Percentiles rank a stretch among this genome's conserved stretches.
These are phyloP conservation scores for Pichia sp. DNA, from an alignment of 1,139 yeast genomes.

Conservation along the genomic window DNA sequence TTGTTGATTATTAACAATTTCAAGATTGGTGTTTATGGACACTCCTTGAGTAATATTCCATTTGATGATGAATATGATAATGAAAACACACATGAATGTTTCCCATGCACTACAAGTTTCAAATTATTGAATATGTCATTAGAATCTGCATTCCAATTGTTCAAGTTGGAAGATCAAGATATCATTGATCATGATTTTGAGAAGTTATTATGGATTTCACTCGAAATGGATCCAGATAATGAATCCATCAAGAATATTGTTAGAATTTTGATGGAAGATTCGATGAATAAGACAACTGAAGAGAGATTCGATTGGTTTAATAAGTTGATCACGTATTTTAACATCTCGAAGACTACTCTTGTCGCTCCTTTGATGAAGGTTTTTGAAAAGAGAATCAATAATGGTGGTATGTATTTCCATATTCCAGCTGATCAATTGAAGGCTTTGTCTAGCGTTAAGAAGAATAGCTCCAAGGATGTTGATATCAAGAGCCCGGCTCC, in stretches of 20 bases:
- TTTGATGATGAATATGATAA: constrained; percentile 27
- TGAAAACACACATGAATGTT: constrained; percentile 33
- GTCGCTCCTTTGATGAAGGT: constrained; percentile 30
- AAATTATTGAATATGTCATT: constrained; percentile 34
- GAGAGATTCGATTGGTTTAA: constrained; percentile 36
- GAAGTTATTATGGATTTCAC: constrained; percentile 40
- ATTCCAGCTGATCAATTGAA: constrained; percentile 5
- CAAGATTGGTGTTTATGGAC: constrained; percentile 29
- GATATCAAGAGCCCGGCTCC: neutral
- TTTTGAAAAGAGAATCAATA: constrained; percentile 29
- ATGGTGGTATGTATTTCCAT: constrained; percentile 30
- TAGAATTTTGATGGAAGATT: constrained; percentile 31
- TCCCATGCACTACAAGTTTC: constrained; percentile 37
- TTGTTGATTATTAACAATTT: constrained; percentile 30
- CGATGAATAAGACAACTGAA: constrained; percentile 23
- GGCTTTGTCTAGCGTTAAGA: neutral
- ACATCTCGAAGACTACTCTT: constrained; percentile 35
- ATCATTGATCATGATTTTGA: constrained; percentile 35
- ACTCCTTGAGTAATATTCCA: constrained; percentile 26
- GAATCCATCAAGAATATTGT: constrained; percentile 28
- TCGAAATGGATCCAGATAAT: constrained; percentile 38
- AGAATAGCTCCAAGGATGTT: neutral
- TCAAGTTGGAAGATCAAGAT: constrained; percentile 32
- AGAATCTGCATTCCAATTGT: constrained; percentile 38
- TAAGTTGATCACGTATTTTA: constrained; percentile 37